These are phyloP conservation scores for Kazachstania sp. DNA, from an alignment of 1,139 yeast species.

Conservation along the genomic window DNA sequence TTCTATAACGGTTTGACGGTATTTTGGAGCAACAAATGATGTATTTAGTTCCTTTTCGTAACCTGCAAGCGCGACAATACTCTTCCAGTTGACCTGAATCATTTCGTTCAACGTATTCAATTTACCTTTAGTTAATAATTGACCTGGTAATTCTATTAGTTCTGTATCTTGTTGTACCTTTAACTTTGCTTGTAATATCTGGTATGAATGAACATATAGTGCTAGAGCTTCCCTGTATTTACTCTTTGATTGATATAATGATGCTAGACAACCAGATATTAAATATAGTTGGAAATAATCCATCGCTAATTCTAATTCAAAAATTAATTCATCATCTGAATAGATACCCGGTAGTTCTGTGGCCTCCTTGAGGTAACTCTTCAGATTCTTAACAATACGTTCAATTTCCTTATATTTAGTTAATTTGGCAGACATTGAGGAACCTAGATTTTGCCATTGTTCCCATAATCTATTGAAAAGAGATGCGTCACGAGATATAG, in stretches of 20 bases:
- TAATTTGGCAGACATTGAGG: constrained; percentile 39
- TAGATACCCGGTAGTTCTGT: constrained; percentile 85
- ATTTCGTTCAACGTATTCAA: constrained; percentile 11
- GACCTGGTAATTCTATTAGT: constrained; percentile 15
- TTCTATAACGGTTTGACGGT: constrained; percentile 38
- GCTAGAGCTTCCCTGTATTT: constrained; percentile 27
- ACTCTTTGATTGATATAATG: constrained; percentile 24
- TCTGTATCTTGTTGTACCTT: constrained; percentile 7
- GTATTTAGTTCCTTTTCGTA: constrained; percentile 19
- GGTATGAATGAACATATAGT: constrained; percentile 21
- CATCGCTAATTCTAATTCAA: constrained; percentile 39
- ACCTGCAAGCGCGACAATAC: constrained; percentile 28
- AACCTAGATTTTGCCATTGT: constrained; percentile 23
- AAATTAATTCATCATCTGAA: constrained; percentile 62
- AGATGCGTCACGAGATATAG: constrained; percentile 62
- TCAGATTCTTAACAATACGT: constrained; percentile 24
- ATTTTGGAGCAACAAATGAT: constrained; percentile 2
- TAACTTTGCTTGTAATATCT: constrained; percentile 13
- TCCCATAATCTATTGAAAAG: constrained; percentile 36
- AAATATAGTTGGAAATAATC: constrained; percentile 18
- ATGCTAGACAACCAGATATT: constrained; percentile 22
- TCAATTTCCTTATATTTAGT: constrained; percentile 29
- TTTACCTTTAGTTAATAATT: constrained; percentile 14
- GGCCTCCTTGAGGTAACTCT: constrained; percentile 40
- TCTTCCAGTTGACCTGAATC: constrained; percentile 19